Conservation (phyloP, 345 rosid species). For the Bruguiera parviflora region DNA sequence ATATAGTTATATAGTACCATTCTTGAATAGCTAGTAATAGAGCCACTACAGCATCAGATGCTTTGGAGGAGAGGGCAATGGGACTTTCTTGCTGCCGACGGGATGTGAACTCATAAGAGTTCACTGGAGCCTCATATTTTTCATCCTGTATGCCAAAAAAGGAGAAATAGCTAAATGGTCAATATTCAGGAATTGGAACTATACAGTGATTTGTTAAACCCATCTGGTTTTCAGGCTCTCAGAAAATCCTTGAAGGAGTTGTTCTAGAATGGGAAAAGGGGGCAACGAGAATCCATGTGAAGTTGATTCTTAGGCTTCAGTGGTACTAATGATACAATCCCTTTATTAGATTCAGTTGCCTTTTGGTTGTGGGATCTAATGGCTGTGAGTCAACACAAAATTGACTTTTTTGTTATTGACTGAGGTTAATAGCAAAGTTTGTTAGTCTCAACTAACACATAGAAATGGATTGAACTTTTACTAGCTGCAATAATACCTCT, state of each 20-base stretch:
- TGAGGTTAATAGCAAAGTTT: neutral
- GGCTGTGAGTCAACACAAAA: slow-evolving; percentile 1
- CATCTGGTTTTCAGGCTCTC: neutral
- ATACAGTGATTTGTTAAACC: neutral
- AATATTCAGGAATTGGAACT: neutral
- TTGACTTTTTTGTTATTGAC: neutral
- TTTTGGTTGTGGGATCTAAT: slow-evolving; percentile 15
- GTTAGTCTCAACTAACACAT: neutral
- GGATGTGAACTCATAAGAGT: neutral
- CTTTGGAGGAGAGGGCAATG: neutral
- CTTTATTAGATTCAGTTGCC: slow-evolving; percentile 18
- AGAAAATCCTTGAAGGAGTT: neutral
- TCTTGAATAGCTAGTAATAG: no score
- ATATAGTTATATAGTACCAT: no score
- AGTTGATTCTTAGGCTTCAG: slow-evolving; percentile 23
- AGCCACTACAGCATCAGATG: no score
- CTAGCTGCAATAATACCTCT: slow-evolving; percentile 26
- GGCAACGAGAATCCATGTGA: slow-evolving; percentile 27
- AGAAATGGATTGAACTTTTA: no score
- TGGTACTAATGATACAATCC: slow-evolving; percentile 6
- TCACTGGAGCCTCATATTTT: slow-evolving; percentile 44
- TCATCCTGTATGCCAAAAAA: slow-evolving; percentile 28
- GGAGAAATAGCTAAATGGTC: neutral
- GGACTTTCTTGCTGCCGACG: neutral
- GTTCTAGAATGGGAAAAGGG: neutral